These are phyloP conservation scores for Xanthoconium stramineum DNA, from an alignment of 768 basidiomycete genomes.

Conservation along the genomic window DNA sequence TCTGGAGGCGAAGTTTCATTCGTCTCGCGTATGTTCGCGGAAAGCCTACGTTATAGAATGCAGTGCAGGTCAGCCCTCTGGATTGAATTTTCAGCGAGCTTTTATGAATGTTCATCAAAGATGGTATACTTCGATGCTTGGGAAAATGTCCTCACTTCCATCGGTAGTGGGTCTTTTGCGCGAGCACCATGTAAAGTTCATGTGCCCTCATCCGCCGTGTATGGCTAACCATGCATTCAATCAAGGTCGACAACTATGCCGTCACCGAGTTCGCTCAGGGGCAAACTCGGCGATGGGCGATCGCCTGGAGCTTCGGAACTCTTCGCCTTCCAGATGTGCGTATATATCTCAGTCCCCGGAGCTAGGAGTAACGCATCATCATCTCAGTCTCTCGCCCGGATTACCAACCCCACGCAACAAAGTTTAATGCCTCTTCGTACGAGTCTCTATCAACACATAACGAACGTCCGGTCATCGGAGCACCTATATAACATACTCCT, in stretches of 20 bases:
- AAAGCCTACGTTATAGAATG: conserved; percentile 52
- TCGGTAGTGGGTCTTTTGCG: conserved; percentile 58
- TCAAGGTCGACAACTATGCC: conserved; percentile 82
- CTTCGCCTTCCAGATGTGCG: conserved; percentile 75
- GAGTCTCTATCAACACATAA: conserved; percentile 44
- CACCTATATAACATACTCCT: conserved; percentile 21
- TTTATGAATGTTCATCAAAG: conserved; percentile 24
- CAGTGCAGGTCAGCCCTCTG: conserved; percentile 51
- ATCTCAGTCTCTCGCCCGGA: conserved; percentile 35
- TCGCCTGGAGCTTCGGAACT: conserved; percentile 79
- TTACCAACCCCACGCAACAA: conserved; percentile 42
- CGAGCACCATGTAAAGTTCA: conserved; percentile 37
- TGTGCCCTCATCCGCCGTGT: neutral
- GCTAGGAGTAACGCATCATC: conserved; percentile 33
- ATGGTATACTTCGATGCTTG: conserved; percentile 94
- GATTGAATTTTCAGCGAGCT: neutral
- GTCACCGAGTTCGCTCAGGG: conserved; percentile 84
- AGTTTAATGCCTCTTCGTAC: conserved; percentile 58
- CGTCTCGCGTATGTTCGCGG: conserved; percentile 70
- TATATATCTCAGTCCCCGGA: conserved; percentile 4
- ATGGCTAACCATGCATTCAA: neutral
- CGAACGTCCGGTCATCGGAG: conserved; percentile 4
- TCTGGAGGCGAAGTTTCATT: conserved; percentile 83
- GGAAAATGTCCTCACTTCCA: conserved; percentile 74
- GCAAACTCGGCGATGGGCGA: conserved; percentile 86